These are phyloP conservation scores for Quercus suber DNA, from an alignment of 306 rosid genomes.

Conservation along the genomic window DNA sequence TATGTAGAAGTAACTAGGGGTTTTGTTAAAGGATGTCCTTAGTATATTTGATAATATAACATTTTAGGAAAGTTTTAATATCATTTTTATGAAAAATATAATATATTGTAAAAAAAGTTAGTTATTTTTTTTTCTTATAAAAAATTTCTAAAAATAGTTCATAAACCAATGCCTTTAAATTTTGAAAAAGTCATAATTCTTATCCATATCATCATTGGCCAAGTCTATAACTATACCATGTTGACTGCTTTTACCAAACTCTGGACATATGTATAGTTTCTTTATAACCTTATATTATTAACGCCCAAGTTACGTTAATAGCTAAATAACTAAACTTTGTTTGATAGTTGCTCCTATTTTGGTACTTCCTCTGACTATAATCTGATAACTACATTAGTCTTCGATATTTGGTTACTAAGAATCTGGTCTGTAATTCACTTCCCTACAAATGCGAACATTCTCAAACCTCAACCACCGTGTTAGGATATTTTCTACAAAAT, in stretches of 20 bases:
- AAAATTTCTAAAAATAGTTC: too few species aligned
- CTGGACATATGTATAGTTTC: neutral
- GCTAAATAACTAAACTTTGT: neutral
- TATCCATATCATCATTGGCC: too few species aligned
- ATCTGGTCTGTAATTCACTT: neutral
- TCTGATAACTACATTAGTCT: neutral
- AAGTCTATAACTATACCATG: neutral
- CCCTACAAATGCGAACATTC: neutral
- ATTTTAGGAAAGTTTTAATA: too few species aligned
- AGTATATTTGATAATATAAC: too few species aligned
- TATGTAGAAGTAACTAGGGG: too few species aligned
- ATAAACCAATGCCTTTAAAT: too few species aligned
- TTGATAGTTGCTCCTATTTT: neutral
- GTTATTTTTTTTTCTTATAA: too few species aligned
- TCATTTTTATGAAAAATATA: rapidly evolving
- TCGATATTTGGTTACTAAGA: neutral
- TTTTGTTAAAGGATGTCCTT: too few species aligned
- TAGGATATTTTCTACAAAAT: too few species aligned
- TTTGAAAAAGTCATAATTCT: too few species aligned
- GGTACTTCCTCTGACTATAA: neutral
- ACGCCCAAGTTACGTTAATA: neutral
- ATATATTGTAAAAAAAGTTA: too few species aligned
- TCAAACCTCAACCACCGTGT: too few species aligned
- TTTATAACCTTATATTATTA: neutral
- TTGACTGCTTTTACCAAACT: neutral